Evolutionary conservation across 1,284 basidiomycete species (phyloP).

Genomic region (Megacollybia platyphylla): DNA sequence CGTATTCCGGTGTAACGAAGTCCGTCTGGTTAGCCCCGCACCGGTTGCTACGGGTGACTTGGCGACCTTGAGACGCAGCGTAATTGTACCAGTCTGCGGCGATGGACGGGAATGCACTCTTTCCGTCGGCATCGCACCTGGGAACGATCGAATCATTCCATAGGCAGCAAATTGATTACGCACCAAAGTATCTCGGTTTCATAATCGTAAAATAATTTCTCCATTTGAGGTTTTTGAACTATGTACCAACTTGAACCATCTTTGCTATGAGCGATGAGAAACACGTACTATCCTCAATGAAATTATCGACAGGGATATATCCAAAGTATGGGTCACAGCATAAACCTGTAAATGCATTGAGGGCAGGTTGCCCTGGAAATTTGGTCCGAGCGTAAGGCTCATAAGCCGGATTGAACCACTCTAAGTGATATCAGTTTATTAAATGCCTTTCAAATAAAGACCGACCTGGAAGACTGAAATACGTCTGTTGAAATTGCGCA

Average conservation of each 20-base stretch:
- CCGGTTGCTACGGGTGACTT: neutral
- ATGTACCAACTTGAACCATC: neutral
- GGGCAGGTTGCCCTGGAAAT: neutral
- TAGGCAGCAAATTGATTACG: neutral
- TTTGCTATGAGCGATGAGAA: neutral
- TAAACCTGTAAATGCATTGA: neutral
- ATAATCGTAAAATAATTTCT: constrained; percentile 2
- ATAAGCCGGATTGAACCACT: neutral
- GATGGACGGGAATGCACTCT: constrained; percentile 1
- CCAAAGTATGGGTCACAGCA: constrained; percentile 1
- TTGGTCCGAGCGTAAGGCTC: neutral
- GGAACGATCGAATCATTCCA: neutral
- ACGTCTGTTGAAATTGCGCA: neutral
- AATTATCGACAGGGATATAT: neutral
- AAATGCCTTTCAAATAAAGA: neutral
- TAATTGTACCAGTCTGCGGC: constrained; percentile 1
- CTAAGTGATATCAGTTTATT: constrained; percentile 3
- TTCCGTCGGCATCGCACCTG: constrained; percentile 1
- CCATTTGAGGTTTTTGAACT: constrained; percentile 1
- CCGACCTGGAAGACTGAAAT: neutral
- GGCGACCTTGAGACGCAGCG: neutral
- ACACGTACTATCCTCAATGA: neutral
- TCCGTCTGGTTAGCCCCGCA: constrained; percentile 1
- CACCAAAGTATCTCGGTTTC: constrained; percentile 4
- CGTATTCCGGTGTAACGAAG: neutral